phyloP scores from a whole-genome alignment of 1,139 yeast species.

The Candida mesenterica region DNA sequence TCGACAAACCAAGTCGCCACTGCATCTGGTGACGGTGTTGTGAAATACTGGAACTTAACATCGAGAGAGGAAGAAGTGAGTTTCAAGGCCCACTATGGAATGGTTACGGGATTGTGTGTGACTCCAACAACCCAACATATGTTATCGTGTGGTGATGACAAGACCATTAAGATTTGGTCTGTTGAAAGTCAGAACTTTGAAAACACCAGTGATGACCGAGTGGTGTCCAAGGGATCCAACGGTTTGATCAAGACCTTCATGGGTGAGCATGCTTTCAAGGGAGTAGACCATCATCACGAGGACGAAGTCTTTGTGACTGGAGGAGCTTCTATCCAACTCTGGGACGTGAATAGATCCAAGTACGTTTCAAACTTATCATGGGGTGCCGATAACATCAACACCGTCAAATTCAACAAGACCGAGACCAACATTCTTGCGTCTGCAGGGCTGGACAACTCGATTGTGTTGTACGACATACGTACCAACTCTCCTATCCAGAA shows the following conservation, averaged over 20 bases:
- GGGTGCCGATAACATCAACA: constrained; percentile 91
- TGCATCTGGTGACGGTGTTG: constrained; percentile 93
- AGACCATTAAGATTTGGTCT: constrained; percentile 84
- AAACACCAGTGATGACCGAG: constrained; percentile 32
- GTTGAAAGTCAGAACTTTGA: constrained; percentile 45
- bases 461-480: constrained; percentile 86
- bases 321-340: constrained; percentile 81
- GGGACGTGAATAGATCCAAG: constrained; percentile 83
- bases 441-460: constrained; percentile 88
- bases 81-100: constrained; percentile 87
- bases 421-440: constrained; percentile 89
- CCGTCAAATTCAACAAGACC: constrained; percentile 84
- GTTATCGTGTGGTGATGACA: constrained; percentile 89
- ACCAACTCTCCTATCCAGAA: constrained; percentile 94
- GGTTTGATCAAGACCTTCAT: constrained; percentile 74
- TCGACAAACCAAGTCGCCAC: constrained; percentile 76
- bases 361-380: constrained; percentile 79
- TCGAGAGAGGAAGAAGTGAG: constrained; percentile 71
- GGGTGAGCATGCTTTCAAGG: constrained; percentile 82
- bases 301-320: constrained; percentile 85
- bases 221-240: constrained; percentile 28
- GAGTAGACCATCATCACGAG: constrained; percentile 80
- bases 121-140: constrained; percentile 62
- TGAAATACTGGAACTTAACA: constrained; percentile 88
- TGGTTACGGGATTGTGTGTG: constrained; percentile 83